Conservation (phyloP, 1,284 basidiomycete species). For the Rhizopogon hawkerae region DNA sequence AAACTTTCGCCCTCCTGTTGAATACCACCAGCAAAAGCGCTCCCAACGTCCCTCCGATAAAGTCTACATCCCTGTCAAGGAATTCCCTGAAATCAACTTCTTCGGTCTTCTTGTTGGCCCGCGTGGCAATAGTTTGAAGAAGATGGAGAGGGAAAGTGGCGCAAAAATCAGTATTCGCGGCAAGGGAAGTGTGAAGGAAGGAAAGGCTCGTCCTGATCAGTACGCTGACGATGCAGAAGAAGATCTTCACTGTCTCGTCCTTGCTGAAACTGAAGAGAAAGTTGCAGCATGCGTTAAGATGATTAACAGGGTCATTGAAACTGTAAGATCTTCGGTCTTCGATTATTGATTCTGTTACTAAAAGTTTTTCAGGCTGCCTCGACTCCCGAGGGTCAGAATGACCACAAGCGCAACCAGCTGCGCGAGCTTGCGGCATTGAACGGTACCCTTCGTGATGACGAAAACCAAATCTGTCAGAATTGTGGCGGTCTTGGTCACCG, state of each 20-base stretch:
- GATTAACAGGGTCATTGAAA: conserved; percentile 98
- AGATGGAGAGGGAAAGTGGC: conserved; percentile 97
- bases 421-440: conserved; percentile 97
- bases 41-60: conserved; percentile 91
- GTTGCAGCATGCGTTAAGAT: conserved; percentile 86
- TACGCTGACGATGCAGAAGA: conserved; percentile 96
- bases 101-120: conserved; percentile 98
- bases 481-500: conserved; percentile 92
- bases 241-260: conserved; percentile 96
- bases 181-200: conserved; percentile 98
- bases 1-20: conserved; percentile 91
- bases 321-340: conserved; percentile 46
- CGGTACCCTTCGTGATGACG: conserved; percentile 97
- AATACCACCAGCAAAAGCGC: conserved; percentile 91
- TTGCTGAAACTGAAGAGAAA: conserved; percentile 88
- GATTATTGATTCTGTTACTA: conserved; percentile 12
- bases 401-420: conserved; percentile 98
- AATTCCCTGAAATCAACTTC: conserved; percentile 99
- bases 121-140: conserved; percentile 97
- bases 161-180: conserved; percentile 99
- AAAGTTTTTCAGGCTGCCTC: conserved; percentile 73
- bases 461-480: conserved; percentile 99
- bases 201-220: conserved; percentile 89
- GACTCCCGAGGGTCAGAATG: conserved; percentile 98
- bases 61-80: conserved; percentile 98